Evolutionary conservation across 306 rosid genomes (phyloP), one percentile per base, ranked within the genome.

Genomic region (Bauhinia variegata): DNA sequence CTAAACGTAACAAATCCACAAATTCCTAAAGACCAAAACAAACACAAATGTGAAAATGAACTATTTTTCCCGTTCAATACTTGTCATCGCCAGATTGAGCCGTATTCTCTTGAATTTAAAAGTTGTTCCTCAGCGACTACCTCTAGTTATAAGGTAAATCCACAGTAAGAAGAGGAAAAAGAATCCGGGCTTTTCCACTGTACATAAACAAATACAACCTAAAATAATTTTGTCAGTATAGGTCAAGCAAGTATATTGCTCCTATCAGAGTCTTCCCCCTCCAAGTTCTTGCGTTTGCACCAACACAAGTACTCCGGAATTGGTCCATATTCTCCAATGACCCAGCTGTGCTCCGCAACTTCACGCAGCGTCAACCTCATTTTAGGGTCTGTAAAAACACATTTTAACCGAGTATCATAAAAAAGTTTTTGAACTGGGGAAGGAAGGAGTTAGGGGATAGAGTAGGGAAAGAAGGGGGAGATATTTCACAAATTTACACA

Each of bases 311-410:
- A 83, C 73, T 64, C 79, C 47, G 79, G 84, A 73, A 92, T 57
- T 31, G 91, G 91, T 50, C 96, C 98, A 67, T 81, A 82, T 64
- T 87, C 87, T 76, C 91, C 96, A 57, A 84, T 65, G 54, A 92
- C 77, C 98, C 98, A 89, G 31, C 16, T 30, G 52, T 92, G 93
- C 65, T 81, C 81, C 2, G 89, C 85, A 65, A 92, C 87, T 48
- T 73, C 80, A 15, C 68, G 67, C 67, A 92, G 74, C 11, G 89
- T 87, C 96, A 92, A 70, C 83, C 98, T 84, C 54, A 38, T 51
- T 47, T 15, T 67, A 37, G 98, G 96, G 46, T 92, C 98, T 92
- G 77, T 80, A 74, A 0, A 65, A 23, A 70, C 49, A 55, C 39
- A 47, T 11, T 48, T 41, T 39, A 36, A 17, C 11, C 28, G 23